Conservation (phyloP, 164 flowering plant genomes). For the Akebia trifoliata region DNA sequence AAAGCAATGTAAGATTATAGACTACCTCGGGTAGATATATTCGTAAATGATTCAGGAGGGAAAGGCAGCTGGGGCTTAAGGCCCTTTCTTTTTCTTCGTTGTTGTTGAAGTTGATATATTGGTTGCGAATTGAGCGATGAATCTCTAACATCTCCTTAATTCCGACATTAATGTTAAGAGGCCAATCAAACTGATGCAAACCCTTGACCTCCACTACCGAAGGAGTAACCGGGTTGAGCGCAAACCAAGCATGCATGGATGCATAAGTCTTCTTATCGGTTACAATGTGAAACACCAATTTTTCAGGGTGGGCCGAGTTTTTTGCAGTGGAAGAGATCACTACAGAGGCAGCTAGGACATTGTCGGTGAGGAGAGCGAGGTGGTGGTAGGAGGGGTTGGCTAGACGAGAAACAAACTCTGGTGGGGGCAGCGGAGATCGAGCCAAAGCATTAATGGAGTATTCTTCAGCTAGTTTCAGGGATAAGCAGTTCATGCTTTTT, state of each 20-base stretch:
- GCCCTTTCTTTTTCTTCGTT: constrained; percentile 21
- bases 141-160: constrained; percentile 48
- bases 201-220: constrained; percentile 75
- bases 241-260: constrained; percentile 84
- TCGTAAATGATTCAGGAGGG: constrained; percentile 55
- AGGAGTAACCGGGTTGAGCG: constrained; percentile 37
- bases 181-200: constrained; percentile 72
- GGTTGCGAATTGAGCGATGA: constrained; percentile 36
- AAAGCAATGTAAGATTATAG: too few relatives aligned
- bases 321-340: constrained; percentile 49
- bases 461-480: constrained; percentile 59
- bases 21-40: constrained; percentile 68
- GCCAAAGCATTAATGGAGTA: constrained; percentile 63
- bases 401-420: constrained; percentile 47
- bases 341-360: constrained; percentile 71
- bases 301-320: constrained; percentile 43
- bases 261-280: constrained; percentile 80
- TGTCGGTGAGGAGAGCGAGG: constrained; percentile 61
- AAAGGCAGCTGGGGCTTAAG: constrained; percentile 42
- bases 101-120: constrained; percentile 20
- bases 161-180: constrained; percentile 39
- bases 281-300: constrained; percentile 61
- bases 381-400: constrained; percentile 50
- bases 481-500: constrained; percentile 58
- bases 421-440: constrained; percentile 52